Evolutionary conservation across 208 protist genomes (phyloP).

Genomic region (Lotmaria passim): DNA sequence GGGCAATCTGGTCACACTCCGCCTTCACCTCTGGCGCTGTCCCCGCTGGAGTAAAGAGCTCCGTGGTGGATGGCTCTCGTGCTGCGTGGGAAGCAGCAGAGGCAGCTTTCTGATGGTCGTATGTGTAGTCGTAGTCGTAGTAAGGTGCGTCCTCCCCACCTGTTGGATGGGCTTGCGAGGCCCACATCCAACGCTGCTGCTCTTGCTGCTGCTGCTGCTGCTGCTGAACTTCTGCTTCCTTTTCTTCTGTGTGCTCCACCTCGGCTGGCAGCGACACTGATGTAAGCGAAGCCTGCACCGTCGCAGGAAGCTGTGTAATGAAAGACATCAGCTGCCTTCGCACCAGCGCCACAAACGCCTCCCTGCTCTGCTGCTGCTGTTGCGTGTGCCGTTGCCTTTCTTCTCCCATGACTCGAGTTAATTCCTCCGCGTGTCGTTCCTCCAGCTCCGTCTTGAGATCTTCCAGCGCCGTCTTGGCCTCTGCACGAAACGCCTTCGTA

Average conservation of each 20-base stretch:
- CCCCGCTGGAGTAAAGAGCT: slow-evolving; percentile 8
- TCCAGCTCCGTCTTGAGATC: background rate
- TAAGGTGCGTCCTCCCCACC: background rate
- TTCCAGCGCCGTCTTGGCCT: slow-evolving; percentile 21
- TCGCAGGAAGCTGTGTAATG: slow-evolving; percentile 12
- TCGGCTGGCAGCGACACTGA: background rate
- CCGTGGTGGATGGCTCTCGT: background rate
- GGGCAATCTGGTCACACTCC: slow-evolving; percentile 17
- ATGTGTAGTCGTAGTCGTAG: background rate
- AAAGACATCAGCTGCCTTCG: slow-evolving; percentile 20
- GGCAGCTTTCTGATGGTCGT: background rate
- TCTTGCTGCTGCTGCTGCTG: slow-evolving; percentile 2
- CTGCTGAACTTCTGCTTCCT: slow-evolving; percentile 22
- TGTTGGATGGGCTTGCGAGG: background rate
- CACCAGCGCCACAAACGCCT: slow-evolving; percentile 11
- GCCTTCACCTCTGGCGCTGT: background rate
- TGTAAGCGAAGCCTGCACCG: slow-evolving; percentile 4
- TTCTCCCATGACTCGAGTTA: background rate
- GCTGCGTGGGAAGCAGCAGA: too few relatives aligned
- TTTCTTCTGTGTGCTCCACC: slow-evolving; percentile 8
- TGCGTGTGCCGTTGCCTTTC: background rate
- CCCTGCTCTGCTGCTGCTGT: slow-evolving; percentile 10
- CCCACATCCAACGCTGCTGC: background rate
- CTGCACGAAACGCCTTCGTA: slow-evolving; percentile 2
- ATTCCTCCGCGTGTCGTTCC: background rate